phyloP scores from a whole-genome alignment of 352 stramenopile species.

The Thraustotheca clavata region DNA sequence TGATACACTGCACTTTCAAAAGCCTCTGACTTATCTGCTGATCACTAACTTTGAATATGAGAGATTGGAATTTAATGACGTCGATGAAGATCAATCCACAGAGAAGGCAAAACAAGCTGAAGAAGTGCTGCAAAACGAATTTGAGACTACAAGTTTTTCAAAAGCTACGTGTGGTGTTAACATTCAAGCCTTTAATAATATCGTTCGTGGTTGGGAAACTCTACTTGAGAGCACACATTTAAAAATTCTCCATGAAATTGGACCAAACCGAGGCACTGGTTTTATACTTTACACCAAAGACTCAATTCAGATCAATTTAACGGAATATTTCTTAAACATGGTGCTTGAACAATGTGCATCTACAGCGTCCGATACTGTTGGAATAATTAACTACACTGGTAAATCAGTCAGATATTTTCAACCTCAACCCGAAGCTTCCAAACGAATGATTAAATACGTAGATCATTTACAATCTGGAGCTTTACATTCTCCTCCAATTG shows the following conservation, averaged over 20 bases:
- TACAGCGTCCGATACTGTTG: neutral
- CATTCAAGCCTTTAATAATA: conserved; percentile 20
- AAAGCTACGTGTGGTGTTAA: neutral
- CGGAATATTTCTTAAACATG: conserved; percentile 7
- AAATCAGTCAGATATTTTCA: conserved; percentile 14
- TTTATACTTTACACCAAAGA: neutral
- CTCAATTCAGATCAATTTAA: conserved; percentile 18
- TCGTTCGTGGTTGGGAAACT: conserved; percentile 15
- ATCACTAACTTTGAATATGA: neutral
- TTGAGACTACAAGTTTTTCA: neutral
- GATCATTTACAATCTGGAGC: neutral
- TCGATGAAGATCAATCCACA: neutral
- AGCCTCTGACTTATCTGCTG: neutral
- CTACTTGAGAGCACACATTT: conserved; percentile 1
- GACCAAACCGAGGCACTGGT: neutral
- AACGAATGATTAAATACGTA: neutral
- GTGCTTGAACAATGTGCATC: neutral
- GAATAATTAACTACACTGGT: conserved; percentile 10
- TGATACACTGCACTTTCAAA: conserved; percentile 8
- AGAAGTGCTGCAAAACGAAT: neutral
- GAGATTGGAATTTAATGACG: neutral
- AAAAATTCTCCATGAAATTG: conserved; percentile 1
- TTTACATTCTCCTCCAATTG: conserved; percentile 6
- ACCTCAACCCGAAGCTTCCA: conserved; percentile 1
- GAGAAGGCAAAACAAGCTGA: neutral